phyloP scores from a whole-genome alignment of 257 asterid species.

The Nemophila menziesii region DNA sequence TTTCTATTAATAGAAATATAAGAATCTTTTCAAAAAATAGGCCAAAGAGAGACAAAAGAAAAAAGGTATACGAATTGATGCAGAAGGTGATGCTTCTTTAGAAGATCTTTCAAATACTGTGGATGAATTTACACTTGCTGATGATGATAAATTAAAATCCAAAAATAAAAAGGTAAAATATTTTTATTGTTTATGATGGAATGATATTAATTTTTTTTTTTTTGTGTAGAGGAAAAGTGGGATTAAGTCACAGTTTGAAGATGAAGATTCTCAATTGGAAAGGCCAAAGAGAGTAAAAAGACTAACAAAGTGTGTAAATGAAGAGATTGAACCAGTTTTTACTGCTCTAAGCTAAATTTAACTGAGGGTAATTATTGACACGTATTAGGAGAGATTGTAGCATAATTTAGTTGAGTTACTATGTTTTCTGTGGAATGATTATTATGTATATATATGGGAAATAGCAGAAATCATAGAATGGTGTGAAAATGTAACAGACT shows the following conservation, averaged over 20 bases:
- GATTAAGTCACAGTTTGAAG: constrained; percentile 35
- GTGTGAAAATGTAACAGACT: no score
- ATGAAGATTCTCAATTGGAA: constrained; percentile 35
- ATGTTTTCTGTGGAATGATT: no score
- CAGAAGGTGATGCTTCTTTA: constrained; percentile 72
- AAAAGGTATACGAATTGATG: constrained; percentile 68
- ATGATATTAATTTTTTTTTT: background rate
- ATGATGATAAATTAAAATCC: constrained; percentile 42
- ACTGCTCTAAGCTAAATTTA: no score
- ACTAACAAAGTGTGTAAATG: constrained; percentile 87
- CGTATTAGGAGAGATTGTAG: no score
- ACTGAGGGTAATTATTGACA: no score
- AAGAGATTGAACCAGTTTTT: constrained; percentile 81
- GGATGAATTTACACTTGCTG: constrained; percentile 39
- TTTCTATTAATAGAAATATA: no score
- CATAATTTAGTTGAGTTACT: no score
- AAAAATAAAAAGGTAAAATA: constrained; percentile 67
- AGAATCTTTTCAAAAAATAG: constrained; percentile 21
- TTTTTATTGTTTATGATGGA: no score
- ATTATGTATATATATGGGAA: no score
- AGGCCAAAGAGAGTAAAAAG: constrained; percentile 86
- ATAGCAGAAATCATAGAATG: no score
- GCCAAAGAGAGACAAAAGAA: constrained; percentile 86
- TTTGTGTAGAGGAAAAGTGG: constrained; percentile 54
- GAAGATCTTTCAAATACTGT: constrained; percentile 54